phyloP scores from a whole-genome alignment of 2,329 filamentous ascomycete genomes.

The Alternaria postmessia region DNA sequence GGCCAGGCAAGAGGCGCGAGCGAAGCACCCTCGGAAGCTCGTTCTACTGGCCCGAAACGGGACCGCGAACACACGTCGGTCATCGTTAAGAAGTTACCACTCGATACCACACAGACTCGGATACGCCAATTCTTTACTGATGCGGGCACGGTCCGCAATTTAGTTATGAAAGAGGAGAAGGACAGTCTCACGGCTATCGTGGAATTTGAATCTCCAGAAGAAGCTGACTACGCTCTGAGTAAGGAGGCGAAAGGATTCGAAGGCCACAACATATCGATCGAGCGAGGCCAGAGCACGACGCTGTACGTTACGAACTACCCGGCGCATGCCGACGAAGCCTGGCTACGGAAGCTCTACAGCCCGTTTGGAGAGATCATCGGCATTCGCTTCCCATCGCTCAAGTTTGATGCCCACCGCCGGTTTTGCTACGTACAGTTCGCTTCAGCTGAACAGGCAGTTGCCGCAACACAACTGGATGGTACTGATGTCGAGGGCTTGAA shows the following conservation, averaged over 20 bases:
- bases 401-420: slow-evolving; percentile 84
- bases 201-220: slow-evolving; percentile 83
- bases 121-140: slow-evolving; percentile 91
- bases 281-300: slow-evolving; percentile 78
- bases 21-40: slow-evolving; percentile 48
- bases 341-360: slow-evolving; percentile 71
- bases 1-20: slow-evolving; percentile 29
- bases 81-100: slow-evolving; percentile 79
- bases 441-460: slow-evolving; percentile 52
- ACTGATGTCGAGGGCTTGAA: slow-evolving; percentile 71
- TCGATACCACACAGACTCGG: slow-evolving; percentile 72
- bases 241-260: slow-evolving; percentile 82
- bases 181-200: slow-evolving; percentile 75
- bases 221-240: slow-evolving; percentile 81
- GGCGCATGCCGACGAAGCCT: slow-evolving; percentile 74
- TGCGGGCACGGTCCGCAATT: slow-evolving; percentile 82
- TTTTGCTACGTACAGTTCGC: slow-evolving; percentile 97
- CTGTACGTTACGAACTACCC: slow-evolving; percentile 93
- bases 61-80: slow-evolving; percentile 92
- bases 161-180: slow-evolving; percentile 72
- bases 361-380: slow-evolving; percentile 82
- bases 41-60: slow-evolving; percentile 65
- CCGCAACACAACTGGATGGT: slow-evolving; percentile 76
- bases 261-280: slow-evolving; percentile 75
- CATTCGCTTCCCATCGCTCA: slow-evolving; percentile 89